These are phyloP conservation scores for Passiflora organensis DNA, from an alignment of 345 rosid species.

Conservation along the genomic window DNA sequence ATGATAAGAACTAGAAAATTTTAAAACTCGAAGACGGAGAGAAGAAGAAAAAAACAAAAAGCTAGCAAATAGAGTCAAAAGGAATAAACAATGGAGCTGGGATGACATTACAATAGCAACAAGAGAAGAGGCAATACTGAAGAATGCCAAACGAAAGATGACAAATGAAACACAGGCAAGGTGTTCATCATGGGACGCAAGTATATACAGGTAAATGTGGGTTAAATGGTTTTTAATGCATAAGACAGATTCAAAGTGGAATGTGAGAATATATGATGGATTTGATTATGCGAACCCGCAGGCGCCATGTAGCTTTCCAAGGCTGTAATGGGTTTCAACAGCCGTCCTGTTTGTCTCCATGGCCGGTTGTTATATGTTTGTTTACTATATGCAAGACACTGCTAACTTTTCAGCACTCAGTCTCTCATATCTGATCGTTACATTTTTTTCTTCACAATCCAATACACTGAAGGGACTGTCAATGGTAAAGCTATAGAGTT, in stretches of 20 bases:
- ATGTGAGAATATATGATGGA: too few relatives aligned
- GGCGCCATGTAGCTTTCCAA: neutral
- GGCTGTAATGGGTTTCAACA: neutral
- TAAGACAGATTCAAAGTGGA: neutral
- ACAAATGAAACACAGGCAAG: conserved; percentile 7
- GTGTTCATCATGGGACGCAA: neutral
- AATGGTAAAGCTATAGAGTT: too few relatives aligned
- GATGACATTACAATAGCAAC: conserved; percentile 22
- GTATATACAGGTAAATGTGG: neutral
- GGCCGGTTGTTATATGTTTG: too few relatives aligned
- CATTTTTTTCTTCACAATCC: too few relatives aligned
- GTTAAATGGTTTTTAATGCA: neutral
- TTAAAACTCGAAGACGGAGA: conserved; percentile 11
- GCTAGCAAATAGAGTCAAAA: conserved; percentile 4
- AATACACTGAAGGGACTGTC: too few relatives aligned
- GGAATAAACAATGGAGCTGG: conserved; percentile 9
- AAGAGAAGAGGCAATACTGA: conserved; percentile 3
- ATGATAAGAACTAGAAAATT: neutral
- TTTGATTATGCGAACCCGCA: too few relatives aligned
- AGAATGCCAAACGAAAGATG: conserved; percentile 23
- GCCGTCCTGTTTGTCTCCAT: conserved; percentile 5
- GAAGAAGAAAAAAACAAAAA: conserved; percentile 15
- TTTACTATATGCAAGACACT: too few relatives aligned
- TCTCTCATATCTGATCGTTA: too few relatives aligned
- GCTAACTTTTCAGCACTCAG: too few relatives aligned